Evolutionary conservation across 108 stramenopile species (phyloP), one percentile per base, ranked within the genome.

Genomic region (Nitzschia sp.): DNA sequence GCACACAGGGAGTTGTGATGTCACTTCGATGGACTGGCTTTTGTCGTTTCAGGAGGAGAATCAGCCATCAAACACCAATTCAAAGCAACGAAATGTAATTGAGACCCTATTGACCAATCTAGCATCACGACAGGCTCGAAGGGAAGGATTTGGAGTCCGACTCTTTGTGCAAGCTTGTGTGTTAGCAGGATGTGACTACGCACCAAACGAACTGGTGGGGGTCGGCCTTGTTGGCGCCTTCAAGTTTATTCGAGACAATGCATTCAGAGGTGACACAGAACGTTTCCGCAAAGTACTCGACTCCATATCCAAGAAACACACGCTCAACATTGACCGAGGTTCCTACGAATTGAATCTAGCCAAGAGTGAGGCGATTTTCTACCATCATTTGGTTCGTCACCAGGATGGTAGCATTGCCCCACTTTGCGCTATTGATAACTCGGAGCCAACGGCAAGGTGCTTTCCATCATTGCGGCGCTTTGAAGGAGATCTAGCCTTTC

Each of bases 161-260:
- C 82, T 95, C 58, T 97, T 97, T 65, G 87, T 97, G 0, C 93
- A 97, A 65, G 86, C 95, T 43, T 97, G 97, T 65, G 81, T 97
- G 0, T 63, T 99, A 25, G 78, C 93, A 34, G 98, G 98, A n/a
- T 98, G 97, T 53, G 98, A 99, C 79, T 99, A 99, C 72, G 78
- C 92, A 0, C 74, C 83, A 8, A 83, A 83, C 52, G 59, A 75
- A 12, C 55, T 98, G 12, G 72, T 83, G 9, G 95, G 96, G 25
- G 73, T 98, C 12, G 98, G 97, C n/a, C 72, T 93, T 39, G 78
- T 91, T 3, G 90, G 82, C 12, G 96, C 97, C 8, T 95, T 97
- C 79, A 90, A 93, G 63, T 55, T 86, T 21, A 79, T 97, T 29
- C 71, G 72, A 19, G 84, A 89, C 38, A 70, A 88, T 54, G 65